These are phyloP conservation scores for Aurifilum marmelostoma DNA, from an alignment of 2,329 filamentous ascomycete genomes.

Conservation along the genomic window DNA sequence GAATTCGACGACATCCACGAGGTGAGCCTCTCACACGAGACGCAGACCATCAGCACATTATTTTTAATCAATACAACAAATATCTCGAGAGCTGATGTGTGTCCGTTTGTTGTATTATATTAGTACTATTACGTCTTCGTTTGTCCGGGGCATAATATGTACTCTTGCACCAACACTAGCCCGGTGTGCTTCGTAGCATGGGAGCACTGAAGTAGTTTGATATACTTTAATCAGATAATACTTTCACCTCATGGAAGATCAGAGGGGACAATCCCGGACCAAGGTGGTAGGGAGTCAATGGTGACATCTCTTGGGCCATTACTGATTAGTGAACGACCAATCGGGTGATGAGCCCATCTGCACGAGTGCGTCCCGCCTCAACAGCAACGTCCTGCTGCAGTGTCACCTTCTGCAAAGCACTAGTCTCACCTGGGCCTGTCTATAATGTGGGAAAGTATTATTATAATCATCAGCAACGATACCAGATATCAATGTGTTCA, in stretches of 20 bases:
- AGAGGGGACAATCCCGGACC: too few species aligned
- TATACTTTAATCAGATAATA: neutral
- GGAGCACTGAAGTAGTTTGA: neutral
- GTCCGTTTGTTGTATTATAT: neutral
- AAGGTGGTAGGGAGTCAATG: too few species aligned
- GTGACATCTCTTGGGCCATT: too few species aligned
- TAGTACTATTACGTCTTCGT: neutral
- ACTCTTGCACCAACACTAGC: neutral
- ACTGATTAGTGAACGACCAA: neutral
- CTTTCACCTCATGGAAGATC: neutral
- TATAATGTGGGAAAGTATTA: neutral
- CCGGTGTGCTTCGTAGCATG: neutral
- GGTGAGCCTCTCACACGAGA: constrained; percentile 9
- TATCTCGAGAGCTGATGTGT: neutral
- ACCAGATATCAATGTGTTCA: too few species aligned
- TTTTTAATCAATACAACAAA: neutral
- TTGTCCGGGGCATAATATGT: constrained; percentile 11
- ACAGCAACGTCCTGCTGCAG: neutral
- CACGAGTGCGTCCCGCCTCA: neutral
- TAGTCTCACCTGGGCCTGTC: neutral
- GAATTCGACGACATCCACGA: neutral
- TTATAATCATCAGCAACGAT: neutral
- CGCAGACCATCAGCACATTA: neutral
- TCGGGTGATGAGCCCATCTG: neutral
- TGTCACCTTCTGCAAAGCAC: neutral